phyloP scores from a whole-genome alignment of 2,329 filamentous ascomycete genomes.

The Phoma herbarum region DNA sequence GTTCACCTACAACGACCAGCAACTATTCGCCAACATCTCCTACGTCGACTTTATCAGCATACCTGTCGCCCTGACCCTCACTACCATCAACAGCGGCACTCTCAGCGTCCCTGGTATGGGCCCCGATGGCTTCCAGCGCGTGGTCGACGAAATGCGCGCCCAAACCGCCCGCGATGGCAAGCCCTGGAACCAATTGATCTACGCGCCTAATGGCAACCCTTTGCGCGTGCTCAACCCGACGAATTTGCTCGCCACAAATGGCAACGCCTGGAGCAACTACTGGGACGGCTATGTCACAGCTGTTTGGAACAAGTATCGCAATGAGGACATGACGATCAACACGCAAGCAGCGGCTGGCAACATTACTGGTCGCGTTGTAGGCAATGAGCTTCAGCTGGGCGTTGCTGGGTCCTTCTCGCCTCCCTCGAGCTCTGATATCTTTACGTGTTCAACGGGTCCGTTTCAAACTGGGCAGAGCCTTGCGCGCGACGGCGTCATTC shows the following conservation, averaged over 20 bases:
- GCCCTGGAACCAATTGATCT: conserved; percentile 68
- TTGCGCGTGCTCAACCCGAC: conserved; percentile 57
- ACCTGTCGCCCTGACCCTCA: conserved; percentile 56
- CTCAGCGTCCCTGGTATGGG: conserved; percentile 66
- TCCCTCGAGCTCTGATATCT: conserved; percentile 68
- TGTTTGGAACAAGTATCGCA: conserved; percentile 60
- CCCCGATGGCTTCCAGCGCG: conserved; percentile 63
- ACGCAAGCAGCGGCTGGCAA: conserved; percentile 69
- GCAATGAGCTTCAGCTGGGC: conserved; percentile 54
- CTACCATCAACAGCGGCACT: conserved; percentile 49
- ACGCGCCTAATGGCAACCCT: conserved; percentile 49
- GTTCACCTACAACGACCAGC: conserved; percentile 58
- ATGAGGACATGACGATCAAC: conserved; percentile 64
- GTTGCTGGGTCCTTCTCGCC: conserved; percentile 60
- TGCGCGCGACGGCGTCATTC: conserved; percentile 67
- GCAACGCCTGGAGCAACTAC: conserved; percentile 60
- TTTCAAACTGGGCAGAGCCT: conserved; percentile 59
- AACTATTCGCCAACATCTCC: conserved; percentile 66
- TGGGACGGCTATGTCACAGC: conserved; percentile 62
- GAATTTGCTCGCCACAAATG: conserved; percentile 57
- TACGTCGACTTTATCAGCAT: conserved; percentile 77
- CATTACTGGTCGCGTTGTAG: conserved; percentile 59
- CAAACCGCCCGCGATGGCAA: conserved; percentile 66
- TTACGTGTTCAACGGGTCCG: conserved; percentile 71
- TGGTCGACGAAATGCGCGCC: conserved; percentile 63